Evolutionary conservation across 1,284 basidiomycete genomes (phyloP).

Genomic region (Fomitiporia mediterranea): DNA sequence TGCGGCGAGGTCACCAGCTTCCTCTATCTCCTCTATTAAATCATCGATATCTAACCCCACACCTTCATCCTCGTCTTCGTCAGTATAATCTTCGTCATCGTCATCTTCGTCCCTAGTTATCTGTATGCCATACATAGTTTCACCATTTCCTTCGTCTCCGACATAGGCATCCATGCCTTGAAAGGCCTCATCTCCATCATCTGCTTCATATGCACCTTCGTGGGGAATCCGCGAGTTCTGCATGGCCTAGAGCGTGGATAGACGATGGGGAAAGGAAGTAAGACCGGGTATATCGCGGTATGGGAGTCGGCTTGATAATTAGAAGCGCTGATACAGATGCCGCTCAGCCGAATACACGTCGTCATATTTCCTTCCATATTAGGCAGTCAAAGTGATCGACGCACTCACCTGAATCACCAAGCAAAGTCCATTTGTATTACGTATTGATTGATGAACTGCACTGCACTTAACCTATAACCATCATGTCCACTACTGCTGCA

Average conservation of each 20-base stretch:
- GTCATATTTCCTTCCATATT: neutral
- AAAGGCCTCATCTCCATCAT: constrained; percentile 14
- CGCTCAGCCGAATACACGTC: neutral
- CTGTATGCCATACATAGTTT: neutral
- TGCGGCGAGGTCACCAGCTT: constrained; percentile 26
- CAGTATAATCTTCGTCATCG: constrained; percentile 23
- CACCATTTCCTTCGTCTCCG: constrained; percentile 2
- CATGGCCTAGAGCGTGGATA: neutral
- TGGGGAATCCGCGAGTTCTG: neutral
- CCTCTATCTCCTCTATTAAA: constrained; percentile 24
- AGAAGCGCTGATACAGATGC: neutral
- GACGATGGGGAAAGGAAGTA: neutral
- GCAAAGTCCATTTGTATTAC: no score
- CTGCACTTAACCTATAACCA: neutral
- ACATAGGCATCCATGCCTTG: constrained; percentile 19
- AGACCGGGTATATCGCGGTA: neutral
- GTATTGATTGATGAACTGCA: no score
- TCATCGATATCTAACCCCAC: constrained; percentile 23
- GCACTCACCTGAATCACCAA: no score
- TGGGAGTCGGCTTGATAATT: neutral
- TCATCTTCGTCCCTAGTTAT: constrained; percentile 7
- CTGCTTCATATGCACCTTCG: constrained; percentile 12
- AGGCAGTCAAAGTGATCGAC: neutral
- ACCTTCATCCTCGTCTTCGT: constrained; percentile 19
- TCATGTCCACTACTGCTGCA: neutral